Evolutionary conservation across 495 filamentous ascomycete species (phyloP), one percentile per base, ranked within the genome.

Genomic region (Astrothelium subdiscretum): DNA sequence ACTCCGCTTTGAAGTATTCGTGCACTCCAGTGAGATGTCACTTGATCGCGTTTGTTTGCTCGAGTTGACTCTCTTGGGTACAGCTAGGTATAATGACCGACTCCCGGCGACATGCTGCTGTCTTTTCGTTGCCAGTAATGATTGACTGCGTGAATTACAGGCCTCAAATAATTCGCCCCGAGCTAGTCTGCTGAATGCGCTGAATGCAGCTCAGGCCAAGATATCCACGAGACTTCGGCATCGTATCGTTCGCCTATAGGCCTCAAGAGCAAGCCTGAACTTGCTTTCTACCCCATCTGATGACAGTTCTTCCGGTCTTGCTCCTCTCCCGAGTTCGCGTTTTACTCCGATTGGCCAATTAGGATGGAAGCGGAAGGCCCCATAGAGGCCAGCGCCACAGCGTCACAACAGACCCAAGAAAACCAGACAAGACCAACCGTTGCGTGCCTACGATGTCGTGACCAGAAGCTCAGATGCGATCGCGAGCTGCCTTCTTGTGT

Each of bases 381-480:
- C 29, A 59, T 22, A n/a, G 57, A 32, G 57, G 29, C 15, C 58
- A 10, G 31, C 58, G 26, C 58, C 58, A 59, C 31, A 59, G 58
- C 26, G 31, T 29, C 58, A 59, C 58, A 32, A 22, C 13, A 5
- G 24, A 5, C 58, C 31, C 58, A 59, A 59, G 27, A 59, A 5
- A 32, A 32, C 31, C 27, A n/a, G 26, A 3, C 26, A 32, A 59
- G 35, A 18, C 58, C 58, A 32, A 59, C 13, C 32, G 58, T 59
- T 2, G 58, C 58, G 32, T 59, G 58, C 26, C 58, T 59, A 32
- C 58, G 58, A 32, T 59, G 58, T 59, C 58, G 58, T 5, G 58
- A 59, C 31, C 58, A 59, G 58, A 59, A 59, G 26, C 58, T 59
- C 27, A 59, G 22, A 32, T 59, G 58, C 58, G 31, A 59, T 59